Percentiles rank a stretch among this genome's conserved stretches.
phyloP scores from a whole-genome alignment of 495 filamentous ascomycete species.

The Acidiella bohemica region DNA sequence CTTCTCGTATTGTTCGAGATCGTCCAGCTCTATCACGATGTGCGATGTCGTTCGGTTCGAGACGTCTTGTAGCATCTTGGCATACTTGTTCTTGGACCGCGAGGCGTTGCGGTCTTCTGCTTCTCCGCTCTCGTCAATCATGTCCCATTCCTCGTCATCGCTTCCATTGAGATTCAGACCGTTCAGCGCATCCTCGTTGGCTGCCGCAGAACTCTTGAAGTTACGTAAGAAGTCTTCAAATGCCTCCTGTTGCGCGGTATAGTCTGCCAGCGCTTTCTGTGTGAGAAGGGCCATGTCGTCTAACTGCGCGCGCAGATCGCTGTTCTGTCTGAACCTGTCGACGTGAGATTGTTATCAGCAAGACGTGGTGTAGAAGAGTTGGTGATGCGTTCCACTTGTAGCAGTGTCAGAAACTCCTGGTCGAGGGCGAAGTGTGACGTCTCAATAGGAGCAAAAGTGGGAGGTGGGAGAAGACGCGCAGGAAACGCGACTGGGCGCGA shows the following conservation, averaged over 20 bases:
- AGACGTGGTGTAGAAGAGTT: too few species aligned
- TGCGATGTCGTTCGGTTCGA: slow-evolving; percentile 62
- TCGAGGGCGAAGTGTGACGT: too few species aligned
- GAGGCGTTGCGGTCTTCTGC: slow-evolving; percentile 32
- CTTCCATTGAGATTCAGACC: slow-evolving; percentile 79
- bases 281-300: slow-evolving; percentile 64
- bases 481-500: too few species aligned
- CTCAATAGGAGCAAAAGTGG: too few species aligned
- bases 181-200: slow-evolving; percentile 62
- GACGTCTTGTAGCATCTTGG: slow-evolving; percentile 75
- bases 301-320: too few species aligned
- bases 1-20: slow-evolving; percentile 58
- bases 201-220: slow-evolving; percentile 74
- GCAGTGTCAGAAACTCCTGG: too few species aligned
- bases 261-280: slow-evolving; percentile 64
- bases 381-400: too few species aligned
- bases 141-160: slow-evolving; percentile 89
- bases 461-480: too few species aligned
- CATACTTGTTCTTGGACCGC: slow-evolving; percentile 67
- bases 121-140: slow-evolving; percentile 66
- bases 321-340: too few species aligned
- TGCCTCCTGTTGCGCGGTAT: slow-evolving; percentile 67
- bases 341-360: too few species aligned
- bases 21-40: slow-evolving; percentile 78
- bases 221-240: slow-evolving; percentile 78